Conservation (phyloP, 2,329 filamentous ascomycete genomes). For the Xylaria sp. region DNA sequence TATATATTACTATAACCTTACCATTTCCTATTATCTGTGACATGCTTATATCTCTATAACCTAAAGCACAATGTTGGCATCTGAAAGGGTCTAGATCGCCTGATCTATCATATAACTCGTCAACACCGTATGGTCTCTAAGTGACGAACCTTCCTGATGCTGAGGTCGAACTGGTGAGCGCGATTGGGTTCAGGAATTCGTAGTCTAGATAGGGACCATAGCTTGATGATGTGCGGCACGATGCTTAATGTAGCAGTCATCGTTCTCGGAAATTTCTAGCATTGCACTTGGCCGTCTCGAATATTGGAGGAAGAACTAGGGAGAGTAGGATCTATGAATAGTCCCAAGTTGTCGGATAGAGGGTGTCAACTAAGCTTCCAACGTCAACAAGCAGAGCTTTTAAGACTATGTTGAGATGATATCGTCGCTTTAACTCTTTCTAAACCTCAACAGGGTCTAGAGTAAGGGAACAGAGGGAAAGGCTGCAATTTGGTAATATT, state of each 20-base stretch:
- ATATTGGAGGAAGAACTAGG: not conserved
- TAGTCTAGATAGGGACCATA: not conserved
- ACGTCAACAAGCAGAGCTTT: not conserved
- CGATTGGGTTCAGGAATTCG: not conserved
- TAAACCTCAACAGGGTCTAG: no score
- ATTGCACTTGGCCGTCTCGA: not conserved
- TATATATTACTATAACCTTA: not conserved
- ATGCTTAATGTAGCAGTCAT: not conserved
- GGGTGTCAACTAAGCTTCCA: not conserved
- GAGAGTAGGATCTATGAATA: not conserved
- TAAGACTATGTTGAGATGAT: not conserved
- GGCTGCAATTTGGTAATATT: constrained; percentile 9
- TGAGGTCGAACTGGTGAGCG: not conserved
- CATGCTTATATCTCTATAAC: not conserved
- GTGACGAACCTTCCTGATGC: not conserved
- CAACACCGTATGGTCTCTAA: not conserved
- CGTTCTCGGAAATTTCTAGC: not conserved
- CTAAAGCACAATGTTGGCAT: not conserved
- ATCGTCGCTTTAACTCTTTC: not conserved
- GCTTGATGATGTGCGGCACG: no score
- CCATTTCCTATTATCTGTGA: not conserved
- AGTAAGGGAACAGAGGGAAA: not conserved
- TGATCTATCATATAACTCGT: not conserved
- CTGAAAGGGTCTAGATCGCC: not conserved
- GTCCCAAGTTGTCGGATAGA: not conserved